Percentiles rank a stretch among this genome's conserved stretches.
These are phyloP conservation scores for Neoascochyta sp. DNA, from an alignment of 2,329 filamentous ascomycete species.

Conservation along the genomic window DNA sequence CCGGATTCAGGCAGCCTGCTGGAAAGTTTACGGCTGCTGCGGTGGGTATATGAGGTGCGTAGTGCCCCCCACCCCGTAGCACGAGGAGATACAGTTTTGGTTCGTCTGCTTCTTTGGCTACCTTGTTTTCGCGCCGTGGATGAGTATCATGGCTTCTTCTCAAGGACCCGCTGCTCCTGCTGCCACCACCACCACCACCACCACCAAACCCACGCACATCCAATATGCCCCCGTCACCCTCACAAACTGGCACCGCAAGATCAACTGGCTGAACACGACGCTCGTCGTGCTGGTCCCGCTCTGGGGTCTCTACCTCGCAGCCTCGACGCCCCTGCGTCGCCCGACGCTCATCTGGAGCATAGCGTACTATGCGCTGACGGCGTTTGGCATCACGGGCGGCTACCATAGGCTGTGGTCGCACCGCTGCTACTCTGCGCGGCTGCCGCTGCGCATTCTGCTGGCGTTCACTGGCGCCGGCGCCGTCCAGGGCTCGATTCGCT, in stretches of 20 bases:
- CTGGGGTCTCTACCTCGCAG: constrained; percentile 66
- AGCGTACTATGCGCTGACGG: constrained; percentile 75
- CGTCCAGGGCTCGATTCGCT: constrained; percentile 48
- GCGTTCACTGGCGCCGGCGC: constrained; percentile 47
- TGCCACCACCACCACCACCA: too few relatives aligned
- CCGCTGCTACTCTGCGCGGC: constrained; percentile 43
- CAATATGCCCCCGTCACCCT: constrained; percentile 15
- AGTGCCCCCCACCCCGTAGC: too few relatives aligned
- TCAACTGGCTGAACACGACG: constrained; percentile 85
- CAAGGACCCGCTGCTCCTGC: too few relatives aligned
- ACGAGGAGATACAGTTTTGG: too few relatives aligned
- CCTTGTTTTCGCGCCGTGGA: too few relatives aligned
- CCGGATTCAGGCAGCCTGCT: too few relatives aligned
- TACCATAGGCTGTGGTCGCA: constrained; percentile 73
- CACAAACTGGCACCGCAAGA: constrained; percentile 80
- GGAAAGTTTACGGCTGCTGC: too few relatives aligned
- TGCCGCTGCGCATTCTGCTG: constrained; percentile 45
- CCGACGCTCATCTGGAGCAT: constrained; percentile 72
- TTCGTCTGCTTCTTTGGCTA: too few relatives aligned
- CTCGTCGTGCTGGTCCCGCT: constrained; percentile 75
- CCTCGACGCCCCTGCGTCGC: constrained; percentile 69
- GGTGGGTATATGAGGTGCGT: too few relatives aligned
- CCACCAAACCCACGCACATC: constrained; percentile 17
- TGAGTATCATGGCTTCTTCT: too few relatives aligned
- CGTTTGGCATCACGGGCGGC: constrained; percentile 56